Conservation (phyloP, 345 rosid species). For the Populus euphratica region DNA sequence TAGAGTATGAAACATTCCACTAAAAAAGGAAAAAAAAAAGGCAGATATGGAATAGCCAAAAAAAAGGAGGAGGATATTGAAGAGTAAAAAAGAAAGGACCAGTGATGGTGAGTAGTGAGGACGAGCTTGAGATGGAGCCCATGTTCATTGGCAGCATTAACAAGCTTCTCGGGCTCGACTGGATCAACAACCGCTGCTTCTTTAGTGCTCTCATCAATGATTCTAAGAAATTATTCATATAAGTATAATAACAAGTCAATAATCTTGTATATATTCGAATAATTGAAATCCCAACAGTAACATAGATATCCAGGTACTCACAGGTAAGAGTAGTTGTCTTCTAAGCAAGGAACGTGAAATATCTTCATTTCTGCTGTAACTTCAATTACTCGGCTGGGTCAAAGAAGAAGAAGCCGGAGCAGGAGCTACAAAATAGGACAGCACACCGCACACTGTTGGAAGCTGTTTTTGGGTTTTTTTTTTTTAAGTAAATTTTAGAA, state of each 20-base stretch:
- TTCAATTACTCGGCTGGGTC: too few species aligned
- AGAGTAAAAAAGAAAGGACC: slow-evolving; percentile 28
- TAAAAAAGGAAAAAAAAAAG: not conserved
- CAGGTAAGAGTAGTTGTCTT: slow-evolving; percentile 92
- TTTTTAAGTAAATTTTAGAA: too few species aligned
- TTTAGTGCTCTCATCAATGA: slow-evolving; percentile 68
- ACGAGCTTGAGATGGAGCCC: slow-evolving; percentile 53
- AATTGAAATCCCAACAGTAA: not conserved
- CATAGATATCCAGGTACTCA: slow-evolving; percentile 15
- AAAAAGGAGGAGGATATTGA: not conserved
- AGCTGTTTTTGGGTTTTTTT: too few species aligned
- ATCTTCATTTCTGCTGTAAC: slow-evolving; percentile 26
- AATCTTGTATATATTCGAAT: not conserved
- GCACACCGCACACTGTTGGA: too few species aligned
- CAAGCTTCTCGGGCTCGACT: slow-evolving; percentile 69
- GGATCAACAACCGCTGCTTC: slow-evolving; percentile 98
- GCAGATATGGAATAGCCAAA: not conserved
- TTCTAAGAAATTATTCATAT: slow-evolving; percentile 27
- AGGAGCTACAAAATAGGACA: too few species aligned
- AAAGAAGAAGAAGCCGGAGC: too few species aligned
- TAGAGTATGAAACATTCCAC: not conserved
- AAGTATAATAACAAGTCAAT: too few species aligned
- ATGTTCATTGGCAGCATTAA: slow-evolving; percentile 48
- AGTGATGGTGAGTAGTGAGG: slow-evolving; percentile 94
- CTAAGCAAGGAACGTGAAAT: slow-evolving; percentile 64